These are phyloP conservation scores for Gomphus bonarii DNA, from an alignment of 1,284 basidiomycete species.

Conservation along the genomic window DNA sequence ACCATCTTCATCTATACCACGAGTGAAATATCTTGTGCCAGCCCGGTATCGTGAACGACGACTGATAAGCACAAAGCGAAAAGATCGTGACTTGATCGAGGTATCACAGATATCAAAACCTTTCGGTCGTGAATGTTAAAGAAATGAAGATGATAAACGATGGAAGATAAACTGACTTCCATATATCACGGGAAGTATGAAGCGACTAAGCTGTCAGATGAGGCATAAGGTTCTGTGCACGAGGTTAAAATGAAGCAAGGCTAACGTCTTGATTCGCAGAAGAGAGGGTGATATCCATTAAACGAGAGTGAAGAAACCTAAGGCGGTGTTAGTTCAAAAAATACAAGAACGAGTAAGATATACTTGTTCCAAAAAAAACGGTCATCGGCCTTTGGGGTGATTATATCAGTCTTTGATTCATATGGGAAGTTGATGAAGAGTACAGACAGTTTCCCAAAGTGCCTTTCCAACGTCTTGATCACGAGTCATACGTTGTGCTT, in stretches of 20 bases:
- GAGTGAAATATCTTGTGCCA: conserved; percentile 94
- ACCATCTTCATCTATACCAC: conserved; percentile 82
- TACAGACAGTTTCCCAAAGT: conserved; percentile 63
- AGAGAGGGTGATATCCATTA: conserved; percentile 52
- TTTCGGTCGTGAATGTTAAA: conserved; percentile 23
- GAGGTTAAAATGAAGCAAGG: conserved; percentile 7
- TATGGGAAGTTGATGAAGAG: conserved; percentile 3
- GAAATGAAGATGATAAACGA: conserved; percentile 10
- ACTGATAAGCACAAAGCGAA: conserved; percentile 85
- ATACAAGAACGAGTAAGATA: conserved; percentile 18
- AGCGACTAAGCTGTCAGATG: conserved; percentile 58
- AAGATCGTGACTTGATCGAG: conserved; percentile 67
- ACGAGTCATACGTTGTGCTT: conserved; percentile 64
- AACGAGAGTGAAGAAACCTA: conserved; percentile 61
- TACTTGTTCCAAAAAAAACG: conserved; percentile 98
- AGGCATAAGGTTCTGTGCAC: conserved; percentile 8
- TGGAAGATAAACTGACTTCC: conserved; percentile 58
- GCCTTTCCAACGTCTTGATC: conserved; percentile 42
- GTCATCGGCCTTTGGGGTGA: conserved; percentile 64
- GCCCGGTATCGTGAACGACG: conserved; percentile 90
- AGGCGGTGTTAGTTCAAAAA: conserved; percentile 8
- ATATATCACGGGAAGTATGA: conserved; percentile 86
- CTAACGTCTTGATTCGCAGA: conserved; percentile 52
- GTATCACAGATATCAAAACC: conserved; percentile 83
- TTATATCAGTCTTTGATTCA: conserved; percentile 11